Conservation (phyloP, 306 rosid species). For the Prinsepia uniflora region DNA sequence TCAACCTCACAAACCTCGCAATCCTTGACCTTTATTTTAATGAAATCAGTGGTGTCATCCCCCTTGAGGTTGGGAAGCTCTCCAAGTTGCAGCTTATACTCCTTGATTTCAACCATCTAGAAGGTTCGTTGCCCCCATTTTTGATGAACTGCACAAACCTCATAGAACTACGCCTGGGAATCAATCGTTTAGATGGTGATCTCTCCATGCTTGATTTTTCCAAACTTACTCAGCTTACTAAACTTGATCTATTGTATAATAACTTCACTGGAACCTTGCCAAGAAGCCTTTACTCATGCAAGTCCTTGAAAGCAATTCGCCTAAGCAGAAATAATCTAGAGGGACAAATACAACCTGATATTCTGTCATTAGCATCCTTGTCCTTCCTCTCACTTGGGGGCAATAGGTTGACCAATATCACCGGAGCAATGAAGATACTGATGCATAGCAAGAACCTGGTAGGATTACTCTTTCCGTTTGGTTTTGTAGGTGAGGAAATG, state of each 20-base stretch:
- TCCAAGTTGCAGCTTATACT: background rate
- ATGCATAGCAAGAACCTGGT: background rate
- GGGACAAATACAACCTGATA: conserved; percentile 5
- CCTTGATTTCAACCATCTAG: background rate
- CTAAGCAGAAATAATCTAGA: background rate
- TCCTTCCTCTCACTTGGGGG: background rate
- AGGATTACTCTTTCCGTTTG: background rate
- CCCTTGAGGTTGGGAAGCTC: background rate
- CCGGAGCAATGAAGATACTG: conserved; percentile 9
- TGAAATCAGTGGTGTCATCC: background rate
- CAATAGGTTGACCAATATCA: background rate
- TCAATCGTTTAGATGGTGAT: conserved; percentile 3
- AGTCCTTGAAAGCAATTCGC: conserved; percentile 1
- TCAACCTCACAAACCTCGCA: conserved; percentile 10
- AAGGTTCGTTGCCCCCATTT: conserved; percentile 3
- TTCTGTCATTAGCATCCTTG: background rate
- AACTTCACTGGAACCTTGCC: conserved; percentile 1
- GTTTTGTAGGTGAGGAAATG: background rate
- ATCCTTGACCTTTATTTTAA: background rate
- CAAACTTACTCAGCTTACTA: background rate
- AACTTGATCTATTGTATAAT: background rate
- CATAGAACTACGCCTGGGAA: background rate
- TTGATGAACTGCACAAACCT: conserved; percentile 14
- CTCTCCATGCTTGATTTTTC: conserved; percentile 9
- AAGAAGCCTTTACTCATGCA: conserved; percentile 6